Evolutionary conservation across 805 yeast genomes (phyloP).

Genomic region (Myxozyma monticola): DNA sequence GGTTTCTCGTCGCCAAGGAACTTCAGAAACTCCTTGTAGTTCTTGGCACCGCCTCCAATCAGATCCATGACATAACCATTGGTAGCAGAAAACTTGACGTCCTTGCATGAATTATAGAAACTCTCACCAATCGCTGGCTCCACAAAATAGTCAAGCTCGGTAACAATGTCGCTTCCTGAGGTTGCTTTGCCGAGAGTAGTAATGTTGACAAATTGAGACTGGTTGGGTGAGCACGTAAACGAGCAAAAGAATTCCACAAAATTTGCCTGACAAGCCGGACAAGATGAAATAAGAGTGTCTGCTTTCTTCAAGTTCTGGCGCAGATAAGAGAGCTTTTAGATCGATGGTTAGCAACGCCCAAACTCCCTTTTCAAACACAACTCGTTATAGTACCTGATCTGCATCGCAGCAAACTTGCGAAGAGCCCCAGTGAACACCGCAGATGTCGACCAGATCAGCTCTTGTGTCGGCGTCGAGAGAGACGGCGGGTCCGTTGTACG

Average conservation of each 20-base stretch:
- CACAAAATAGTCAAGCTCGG: constrained; percentile 66
- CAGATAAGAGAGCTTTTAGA: constrained; percentile 46
- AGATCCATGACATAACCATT: constrained; percentile 96
- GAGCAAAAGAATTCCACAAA: constrained; percentile 78
- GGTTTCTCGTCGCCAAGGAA: constrained; percentile 96
- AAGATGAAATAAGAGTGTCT: constrained; percentile 76
- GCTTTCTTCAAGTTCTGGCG: constrained; percentile 67
- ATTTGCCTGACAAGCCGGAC: constrained; percentile 91
- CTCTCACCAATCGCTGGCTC: constrained; percentile 58
- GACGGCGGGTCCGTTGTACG: constrained; percentile 53
- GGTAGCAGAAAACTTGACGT: constrained; percentile 88
- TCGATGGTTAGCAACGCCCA: background rate
- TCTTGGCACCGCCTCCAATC: constrained; percentile 94
- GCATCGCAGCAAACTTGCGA: constrained; percentile 67
- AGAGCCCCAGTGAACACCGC: constrained; percentile 69
- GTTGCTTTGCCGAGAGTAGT: constrained; percentile 48
- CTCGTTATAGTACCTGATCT: constrained; percentile 50
- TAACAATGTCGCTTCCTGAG: constrained; percentile 59
- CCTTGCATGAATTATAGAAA: constrained; percentile 82
- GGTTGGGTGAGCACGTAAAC: constrained; percentile 88
- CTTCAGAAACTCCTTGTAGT: constrained; percentile 70
- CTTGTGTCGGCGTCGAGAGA: constrained; percentile 48
- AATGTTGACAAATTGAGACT: constrained; percentile 70
- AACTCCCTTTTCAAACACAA: background rate
- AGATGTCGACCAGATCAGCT: constrained; percentile 53